Base-by-base conservation (phyloP, 139 green algal species). In the Chlorella sp. region DNA sequence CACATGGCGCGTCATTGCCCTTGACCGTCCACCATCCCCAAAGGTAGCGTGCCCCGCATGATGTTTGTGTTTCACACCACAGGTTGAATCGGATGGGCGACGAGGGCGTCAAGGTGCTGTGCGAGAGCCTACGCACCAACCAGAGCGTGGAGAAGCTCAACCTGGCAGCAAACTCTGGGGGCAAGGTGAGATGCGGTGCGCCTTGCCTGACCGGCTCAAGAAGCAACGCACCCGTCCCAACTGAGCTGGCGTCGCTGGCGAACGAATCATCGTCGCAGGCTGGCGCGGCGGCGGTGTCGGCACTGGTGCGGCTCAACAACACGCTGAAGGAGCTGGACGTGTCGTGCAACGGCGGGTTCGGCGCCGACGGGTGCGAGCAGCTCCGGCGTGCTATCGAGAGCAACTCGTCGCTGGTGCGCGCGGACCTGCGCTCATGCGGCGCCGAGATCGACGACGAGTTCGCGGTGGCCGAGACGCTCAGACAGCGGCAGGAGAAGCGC, bases 1-100 rank as follows among this genome's bases (percentile, higher is more conserved):
- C n/a, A n/a, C n/a, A n/a, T n/a, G n/a, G n/a, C n/a, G n/a, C n/a
- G n/a, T n/a, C n/a, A n/a, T n/a, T n/a, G n/a, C n/a, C n/a, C n/a
- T n/a, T n/a, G n/a, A n/a, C n/a, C n/a, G n/a, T n/a, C n/a, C n/a
- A n/a, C n/a, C n/a, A n/a, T n/a, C n/a, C n/a, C n/a, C n/a, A n/a
- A n/a, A n/a, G n/a, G n/a, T n/a, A n/a, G n/a, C n/a, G n/a, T n/a
- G n/a, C n/a, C n/a, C n/a, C n/a, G 42, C 42, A 10, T 17, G 42
- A 55, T 55, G 42, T 55, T 17, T 10, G 42, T 55, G 42, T 55
- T 55, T 26, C 17, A 10, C 42, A 55, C 10, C 24, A 61, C 70
- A 81, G 85, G 49, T 79, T 94, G 1, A 93, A 95, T 74, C 82
- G 88, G 55, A 80, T 95, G 62, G 88, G 85, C 6, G 88, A 95